Conservation (phyloP, 2,329 filamentous ascomycete genomes). For the Emmonsiellopsis sp. region DNA sequence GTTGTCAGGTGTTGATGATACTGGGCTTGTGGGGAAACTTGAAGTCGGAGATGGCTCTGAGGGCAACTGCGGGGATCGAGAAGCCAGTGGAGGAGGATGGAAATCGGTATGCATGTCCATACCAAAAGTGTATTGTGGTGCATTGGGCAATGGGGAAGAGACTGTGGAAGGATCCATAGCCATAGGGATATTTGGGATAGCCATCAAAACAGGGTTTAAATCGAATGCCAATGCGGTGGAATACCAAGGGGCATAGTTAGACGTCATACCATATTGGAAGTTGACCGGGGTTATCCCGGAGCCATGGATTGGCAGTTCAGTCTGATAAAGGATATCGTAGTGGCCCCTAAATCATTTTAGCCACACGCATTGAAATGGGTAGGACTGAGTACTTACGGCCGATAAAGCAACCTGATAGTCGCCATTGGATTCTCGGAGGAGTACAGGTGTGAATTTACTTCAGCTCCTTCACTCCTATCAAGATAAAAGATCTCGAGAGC, state of each 20-base stretch:
- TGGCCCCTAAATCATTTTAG: constrained; percentile 53
- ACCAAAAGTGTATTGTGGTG: constrained; percentile 22
- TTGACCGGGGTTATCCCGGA: constrained; percentile 27
- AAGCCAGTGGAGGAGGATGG: constrained; percentile 1
- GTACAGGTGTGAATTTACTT: constrained; percentile 51
- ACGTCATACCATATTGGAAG: constrained; percentile 32
- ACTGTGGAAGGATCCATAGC: constrained; percentile 24
- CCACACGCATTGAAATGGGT: background rate
- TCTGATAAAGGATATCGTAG: constrained; percentile 86
- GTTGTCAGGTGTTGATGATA: constrained; percentile 23
- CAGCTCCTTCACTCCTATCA: constrained; percentile 69
- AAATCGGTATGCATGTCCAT: constrained; percentile 18
- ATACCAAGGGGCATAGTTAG: constrained; percentile 30
- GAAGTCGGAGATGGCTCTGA: constrained; percentile 15
- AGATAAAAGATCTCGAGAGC: constrained; percentile 84
- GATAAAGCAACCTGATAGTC: constrained; percentile 59
- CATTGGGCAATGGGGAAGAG: constrained; percentile 23
- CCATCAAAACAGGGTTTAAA: constrained; percentile 32
- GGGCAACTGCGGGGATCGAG: constrained; percentile 13
- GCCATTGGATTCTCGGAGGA: constrained; percentile 38
- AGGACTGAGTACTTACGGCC: constrained; percentile 44
- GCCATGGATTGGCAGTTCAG: constrained; percentile 27
- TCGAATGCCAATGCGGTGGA: constrained; percentile 30
- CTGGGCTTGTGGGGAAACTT: constrained; percentile 18
- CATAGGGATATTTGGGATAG: constrained; percentile 31